phyloP scores from a whole-genome alignment of 257 asterid species.

The Nicotiana attenuata region DNA sequence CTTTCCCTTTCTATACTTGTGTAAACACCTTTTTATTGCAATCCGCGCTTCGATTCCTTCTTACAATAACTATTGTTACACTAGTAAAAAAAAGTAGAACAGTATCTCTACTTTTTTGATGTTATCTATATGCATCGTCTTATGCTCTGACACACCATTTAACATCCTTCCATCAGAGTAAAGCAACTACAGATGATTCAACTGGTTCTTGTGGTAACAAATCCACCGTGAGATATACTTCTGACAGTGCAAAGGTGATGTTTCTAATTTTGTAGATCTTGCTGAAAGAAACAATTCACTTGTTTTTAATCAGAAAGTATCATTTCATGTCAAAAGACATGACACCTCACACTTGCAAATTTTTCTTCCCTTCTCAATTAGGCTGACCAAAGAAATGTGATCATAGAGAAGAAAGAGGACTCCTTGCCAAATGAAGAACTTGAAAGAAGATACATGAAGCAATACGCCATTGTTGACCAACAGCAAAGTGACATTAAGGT shows the following conservation, averaged over 20 bases:
- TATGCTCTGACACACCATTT: conserved; percentile 4
- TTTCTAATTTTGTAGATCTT: not conserved
- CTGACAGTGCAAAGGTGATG: conserved; percentile 41
- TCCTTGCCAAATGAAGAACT: conserved; percentile 40
- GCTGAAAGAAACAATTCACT: not conserved
- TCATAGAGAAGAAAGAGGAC: conserved; percentile 27
- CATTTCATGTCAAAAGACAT: not conserved
- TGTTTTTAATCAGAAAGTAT: not conserved
- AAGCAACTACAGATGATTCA: conserved; percentile 35
- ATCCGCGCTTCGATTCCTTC: not conserved
- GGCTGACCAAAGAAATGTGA: conserved; percentile 38
- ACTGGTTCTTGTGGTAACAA: conserved; percentile 32
- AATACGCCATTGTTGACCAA: conserved; percentile 54
- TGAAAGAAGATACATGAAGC: conserved; percentile 43
- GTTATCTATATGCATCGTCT: not conserved
- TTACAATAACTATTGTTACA: not conserved
- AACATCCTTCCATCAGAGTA: conserved; percentile 42
- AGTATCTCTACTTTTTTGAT: not conserved
- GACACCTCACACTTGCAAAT: not conserved
- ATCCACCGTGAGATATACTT: conserved; percentile 27
- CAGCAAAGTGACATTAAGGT: conserved; percentile 76
- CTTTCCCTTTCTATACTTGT: conserved; percentile 3
- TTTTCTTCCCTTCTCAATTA: conserved; percentile 15
- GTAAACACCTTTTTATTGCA: not conserved
- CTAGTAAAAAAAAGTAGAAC: not conserved